Conservation (phyloP, 495 filamentous ascomycete species). For the Darksidea phi region DNA sequence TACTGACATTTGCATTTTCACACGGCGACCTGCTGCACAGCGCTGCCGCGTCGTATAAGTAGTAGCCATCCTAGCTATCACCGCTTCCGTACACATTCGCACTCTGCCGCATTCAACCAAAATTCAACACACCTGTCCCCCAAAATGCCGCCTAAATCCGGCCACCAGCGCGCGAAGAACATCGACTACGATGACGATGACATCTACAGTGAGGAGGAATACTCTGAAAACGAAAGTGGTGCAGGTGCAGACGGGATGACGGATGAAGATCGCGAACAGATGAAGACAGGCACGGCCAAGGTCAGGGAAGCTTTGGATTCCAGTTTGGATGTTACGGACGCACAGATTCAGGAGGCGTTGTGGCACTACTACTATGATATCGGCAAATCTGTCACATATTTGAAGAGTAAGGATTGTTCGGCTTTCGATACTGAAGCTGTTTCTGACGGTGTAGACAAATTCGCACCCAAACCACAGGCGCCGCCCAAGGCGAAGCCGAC, state of each 20-base stretch:
- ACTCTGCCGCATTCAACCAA: not conserved
- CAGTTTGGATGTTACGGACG: conserved; percentile 55
- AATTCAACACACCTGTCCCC: not conserved
- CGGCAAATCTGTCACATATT: conserved; percentile 74
- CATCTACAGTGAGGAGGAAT: conserved; percentile 35
- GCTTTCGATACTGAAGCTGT: not conserved
- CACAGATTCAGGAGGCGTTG: conserved; percentile 81
- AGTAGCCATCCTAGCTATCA: too few relatives aligned
- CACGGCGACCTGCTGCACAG: too few relatives aligned
- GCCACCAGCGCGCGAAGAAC: conserved; percentile 42
- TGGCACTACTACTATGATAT: conserved; percentile 98
- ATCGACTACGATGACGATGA: conserved; percentile 43
- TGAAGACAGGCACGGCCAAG: conserved; percentile 56
- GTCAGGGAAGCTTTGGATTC: conserved; percentile 57
- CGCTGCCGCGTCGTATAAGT: too few relatives aligned
- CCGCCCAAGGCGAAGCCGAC: conserved; percentile 42
- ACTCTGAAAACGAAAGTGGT: conserved; percentile 37
- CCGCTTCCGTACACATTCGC: too few relatives aligned
- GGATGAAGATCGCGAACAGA: conserved; percentile 60
- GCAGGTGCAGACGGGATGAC: conserved; percentile 50
- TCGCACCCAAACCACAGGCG: conserved; percentile 35
- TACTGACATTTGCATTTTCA: too few relatives aligned
- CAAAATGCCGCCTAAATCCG: conserved; percentile 29
- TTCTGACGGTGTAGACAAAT: conserved; percentile 21
- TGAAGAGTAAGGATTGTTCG: conserved; percentile 57